Evolutionary conservation across 768 basidiomycete genomes (phyloP).

Genomic region (Amyloporia xantha): DNA sequence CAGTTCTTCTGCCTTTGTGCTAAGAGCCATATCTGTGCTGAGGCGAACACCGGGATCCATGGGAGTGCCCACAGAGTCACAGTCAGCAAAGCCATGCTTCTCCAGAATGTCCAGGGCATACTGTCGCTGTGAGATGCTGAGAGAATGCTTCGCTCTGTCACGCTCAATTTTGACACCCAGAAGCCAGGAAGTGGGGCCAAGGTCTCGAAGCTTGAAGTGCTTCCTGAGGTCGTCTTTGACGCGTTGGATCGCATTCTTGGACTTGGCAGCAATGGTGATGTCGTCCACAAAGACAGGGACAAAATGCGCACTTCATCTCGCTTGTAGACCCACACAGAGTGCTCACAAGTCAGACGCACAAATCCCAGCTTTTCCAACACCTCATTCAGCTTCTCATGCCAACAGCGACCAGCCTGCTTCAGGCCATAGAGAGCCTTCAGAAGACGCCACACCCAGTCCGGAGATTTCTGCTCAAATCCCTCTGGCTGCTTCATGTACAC

Average conservation of each 20-base stretch:
- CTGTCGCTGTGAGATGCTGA: constrained; percentile 16
- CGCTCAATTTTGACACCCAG: constrained; percentile 10
- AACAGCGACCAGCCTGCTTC: constrained; percentile 32
- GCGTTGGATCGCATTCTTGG: constrained; percentile 7
- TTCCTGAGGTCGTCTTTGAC: not conserved
- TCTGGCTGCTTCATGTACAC: constrained; percentile 25
- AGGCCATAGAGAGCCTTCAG: constrained; percentile 37
- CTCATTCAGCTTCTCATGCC: constrained; percentile 29
- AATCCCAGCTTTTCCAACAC: constrained; percentile 20
- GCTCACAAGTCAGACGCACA: constrained; percentile 18
- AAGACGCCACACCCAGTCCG: constrained; percentile 6
- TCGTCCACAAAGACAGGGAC: constrained; percentile 19
- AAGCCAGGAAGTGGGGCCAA: not conserved
- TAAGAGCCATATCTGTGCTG: constrained; percentile 6
- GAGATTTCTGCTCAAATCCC: constrained; percentile 14
- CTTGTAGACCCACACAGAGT: constrained; percentile 15
- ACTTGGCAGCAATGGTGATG: constrained; percentile 25
- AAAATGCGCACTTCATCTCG: not conserved
- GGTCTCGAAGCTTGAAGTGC: constrained; percentile 3
- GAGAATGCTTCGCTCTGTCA: constrained; percentile 4
- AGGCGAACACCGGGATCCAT: constrained; percentile 10
- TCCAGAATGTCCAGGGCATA: constrained; percentile 18
- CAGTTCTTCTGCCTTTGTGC: not conserved
- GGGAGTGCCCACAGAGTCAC: constrained; percentile 17
- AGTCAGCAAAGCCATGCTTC: constrained; percentile 19